A percentile compares a stretch with the other conserved stretches of the same genome.
These are phyloP conservation scores for Arctium lappa DNA, from an alignment of 129 eudicot genomes.

Conservation along the genomic window DNA sequence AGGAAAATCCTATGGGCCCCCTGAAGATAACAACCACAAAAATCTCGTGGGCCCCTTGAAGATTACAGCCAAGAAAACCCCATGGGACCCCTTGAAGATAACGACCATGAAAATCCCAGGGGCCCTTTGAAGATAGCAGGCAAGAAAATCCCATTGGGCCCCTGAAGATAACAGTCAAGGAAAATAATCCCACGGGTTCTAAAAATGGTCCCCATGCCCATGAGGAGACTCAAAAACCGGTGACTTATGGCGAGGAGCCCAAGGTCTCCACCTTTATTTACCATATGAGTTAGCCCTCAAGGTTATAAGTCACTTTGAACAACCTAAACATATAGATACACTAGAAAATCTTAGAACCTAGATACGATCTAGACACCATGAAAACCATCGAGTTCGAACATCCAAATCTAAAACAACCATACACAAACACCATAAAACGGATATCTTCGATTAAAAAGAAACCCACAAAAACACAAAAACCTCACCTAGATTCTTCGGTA, in stretches of 20 bases:
- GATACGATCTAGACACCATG: background rate
- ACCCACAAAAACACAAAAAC: background rate
- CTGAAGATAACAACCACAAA: background rate
- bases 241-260: background rate
- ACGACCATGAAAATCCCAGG: background rate
- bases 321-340: no score
- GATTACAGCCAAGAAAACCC: no score
- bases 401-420: background rate
- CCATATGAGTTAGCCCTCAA: no score
- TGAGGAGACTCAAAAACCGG: background rate
- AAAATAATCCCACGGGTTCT: background rate
- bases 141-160: background rate
- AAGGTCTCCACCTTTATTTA: no score
- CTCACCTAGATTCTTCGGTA: conserved; percentile 86
- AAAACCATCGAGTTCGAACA: background rate
- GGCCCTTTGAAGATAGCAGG: background rate
- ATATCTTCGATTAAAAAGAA: background rate
- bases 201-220: background rate
- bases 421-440: background rate
- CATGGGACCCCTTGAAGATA: background rate
- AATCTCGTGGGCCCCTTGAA: background rate
- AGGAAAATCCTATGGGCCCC: background rate
- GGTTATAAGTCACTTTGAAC: no score
- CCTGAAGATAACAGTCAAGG: background rate
- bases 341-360: background rate